phyloP scores from a whole-genome alignment of 139 green algal species.

The Spirogloea muscicola region DNA sequence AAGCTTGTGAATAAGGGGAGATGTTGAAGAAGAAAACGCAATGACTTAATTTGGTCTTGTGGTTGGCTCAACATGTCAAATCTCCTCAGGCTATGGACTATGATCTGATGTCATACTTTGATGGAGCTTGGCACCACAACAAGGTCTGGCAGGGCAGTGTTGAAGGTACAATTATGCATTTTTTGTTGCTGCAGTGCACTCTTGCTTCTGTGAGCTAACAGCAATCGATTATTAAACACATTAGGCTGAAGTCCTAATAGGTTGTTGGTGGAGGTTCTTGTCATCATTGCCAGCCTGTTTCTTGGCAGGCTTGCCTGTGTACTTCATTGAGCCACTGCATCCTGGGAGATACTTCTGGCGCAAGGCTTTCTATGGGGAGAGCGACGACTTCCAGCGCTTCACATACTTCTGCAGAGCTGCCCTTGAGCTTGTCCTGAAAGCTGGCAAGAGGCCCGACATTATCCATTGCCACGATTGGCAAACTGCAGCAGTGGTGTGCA shows the following conservation, averaged over 20 bases:
- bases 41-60: too few relatives aligned
- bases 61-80: too few relatives aligned
- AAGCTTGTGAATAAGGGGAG: too few relatives aligned
- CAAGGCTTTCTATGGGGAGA: constrained; percentile 46
- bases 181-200: too few relatives aligned
- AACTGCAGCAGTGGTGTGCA: constrained; percentile 68
- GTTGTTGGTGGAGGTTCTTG: too few relatives aligned
- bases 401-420: constrained; percentile 67
- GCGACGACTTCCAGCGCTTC: constrained; percentile 58
- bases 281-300: too few relatives aligned
- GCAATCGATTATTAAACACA: too few relatives aligned
- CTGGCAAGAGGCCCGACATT: constrained; percentile 71
- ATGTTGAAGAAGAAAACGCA: too few relatives aligned
- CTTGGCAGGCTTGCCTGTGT: constrained; percentile 58
- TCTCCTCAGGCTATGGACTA: constrained; percentile 41
- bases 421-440: constrained; percentile 82
- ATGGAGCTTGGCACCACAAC: constrained; percentile 25
- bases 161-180: too few relatives aligned
- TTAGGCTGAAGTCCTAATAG: too few relatives aligned
- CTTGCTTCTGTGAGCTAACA: too few relatives aligned
- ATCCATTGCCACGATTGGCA: constrained; percentile 93
- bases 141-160: constrained; percentile 43
- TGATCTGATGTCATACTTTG: constrained; percentile 44
- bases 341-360: constrained; percentile 50
- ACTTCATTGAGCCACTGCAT: constrained; percentile 57